A percentile compares a stretch with the other conserved stretches of the same genome.
These are phyloP conservation scores for Naganishia sp. DNA, from an alignment of 1,284 basidiomycete species.

Conservation along the genomic window DNA sequence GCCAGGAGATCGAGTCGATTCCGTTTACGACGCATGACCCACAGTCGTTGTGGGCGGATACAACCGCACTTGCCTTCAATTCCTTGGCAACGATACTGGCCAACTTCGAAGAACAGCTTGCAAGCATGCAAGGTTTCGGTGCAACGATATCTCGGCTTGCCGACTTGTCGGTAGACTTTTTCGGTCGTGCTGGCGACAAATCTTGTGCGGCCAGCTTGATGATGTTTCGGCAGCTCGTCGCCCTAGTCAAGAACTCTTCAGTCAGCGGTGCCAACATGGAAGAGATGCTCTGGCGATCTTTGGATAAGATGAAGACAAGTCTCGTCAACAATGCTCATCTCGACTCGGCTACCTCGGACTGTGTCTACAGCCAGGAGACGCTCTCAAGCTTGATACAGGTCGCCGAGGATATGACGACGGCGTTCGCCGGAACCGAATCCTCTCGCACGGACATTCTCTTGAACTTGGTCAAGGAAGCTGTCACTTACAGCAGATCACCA, in stretches of 20 bases:
- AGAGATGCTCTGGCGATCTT: slow-evolving; percentile 13
- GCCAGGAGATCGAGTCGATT: slow-evolving; percentile 31
- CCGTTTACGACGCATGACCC: slow-evolving; percentile 28
- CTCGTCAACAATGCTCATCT: slow-evolving; percentile 18
- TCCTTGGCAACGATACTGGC: slow-evolving; percentile 16
- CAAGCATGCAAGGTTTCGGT: neutral
- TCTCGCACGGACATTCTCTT: slow-evolving; percentile 68
- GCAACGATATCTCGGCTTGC: slow-evolving; percentile 1
- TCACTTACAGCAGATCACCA: slow-evolving; percentile 77
- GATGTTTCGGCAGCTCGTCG: slow-evolving; percentile 5
- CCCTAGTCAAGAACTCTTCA: neutral
- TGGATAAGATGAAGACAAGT: slow-evolving; percentile 2
- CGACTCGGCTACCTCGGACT: slow-evolving; percentile 25
- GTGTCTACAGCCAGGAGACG: slow-evolving; percentile 81
- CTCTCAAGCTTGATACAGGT: slow-evolving; percentile 61
- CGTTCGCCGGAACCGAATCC: neutral
- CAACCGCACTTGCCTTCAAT: slow-evolving; percentile 13
- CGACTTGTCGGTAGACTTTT: slow-evolving; percentile 13
- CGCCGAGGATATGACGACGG: slow-evolving; percentile 26
- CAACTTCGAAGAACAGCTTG: neutral
- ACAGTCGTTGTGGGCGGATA: slow-evolving; percentile 9
- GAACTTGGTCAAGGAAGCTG: slow-evolving; percentile 72
- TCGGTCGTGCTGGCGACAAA: slow-evolving; percentile 13
- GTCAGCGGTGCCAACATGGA: neutral
- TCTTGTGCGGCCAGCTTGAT: slow-evolving; percentile 11